Percentiles rank a stretch among this genome's conserved stretches.
Evolutionary conservation across 2,329 filamentous ascomycete genomes (phyloP).

Genomic region (Aureobasidium sp.): DNA sequence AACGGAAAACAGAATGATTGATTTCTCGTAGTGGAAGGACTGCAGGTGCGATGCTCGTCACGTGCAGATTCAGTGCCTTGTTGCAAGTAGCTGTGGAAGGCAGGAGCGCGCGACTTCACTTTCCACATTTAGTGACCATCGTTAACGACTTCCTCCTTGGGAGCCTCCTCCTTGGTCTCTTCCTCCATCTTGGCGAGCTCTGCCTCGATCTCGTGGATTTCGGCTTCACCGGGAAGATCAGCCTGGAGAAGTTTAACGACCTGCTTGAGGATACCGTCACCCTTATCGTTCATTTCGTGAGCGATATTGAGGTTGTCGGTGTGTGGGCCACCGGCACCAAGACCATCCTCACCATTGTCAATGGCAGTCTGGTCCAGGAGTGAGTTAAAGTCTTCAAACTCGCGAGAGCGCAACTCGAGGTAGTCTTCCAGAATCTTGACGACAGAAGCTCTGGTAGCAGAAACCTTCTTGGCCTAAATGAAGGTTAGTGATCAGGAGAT

Average conservation of each 20-base stretch:
- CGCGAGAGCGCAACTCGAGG: neutral
- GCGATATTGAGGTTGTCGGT: neutral
- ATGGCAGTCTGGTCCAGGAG: no score
- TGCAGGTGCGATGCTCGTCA: neutral
- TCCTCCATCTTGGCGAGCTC: neutral
- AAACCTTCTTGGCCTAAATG: neutral
- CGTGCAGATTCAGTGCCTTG: neutral
- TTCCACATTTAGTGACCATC: neutral
- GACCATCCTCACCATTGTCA: neutral
- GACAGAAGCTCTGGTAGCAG: neutral
- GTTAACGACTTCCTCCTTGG: neutral
- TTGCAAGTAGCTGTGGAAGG: neutral
- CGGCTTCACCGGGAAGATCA: neutral
- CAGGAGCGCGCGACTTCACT: neutral
- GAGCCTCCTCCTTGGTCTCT: neutral
- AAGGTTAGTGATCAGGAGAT: neutral
- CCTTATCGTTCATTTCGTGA: neutral
- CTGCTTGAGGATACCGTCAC: neutral
- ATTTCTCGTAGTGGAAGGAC: neutral
- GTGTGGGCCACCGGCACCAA: neutral
- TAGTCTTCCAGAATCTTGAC: neutral
- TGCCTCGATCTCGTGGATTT: neutral
- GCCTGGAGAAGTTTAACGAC: neutral
- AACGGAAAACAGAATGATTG: neutral
- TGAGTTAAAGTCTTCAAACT: neutral